phyloP scores from a whole-genome alignment of 2,329 filamentous ascomycete species.

The Ilyonectria mors-panacis region DNA sequence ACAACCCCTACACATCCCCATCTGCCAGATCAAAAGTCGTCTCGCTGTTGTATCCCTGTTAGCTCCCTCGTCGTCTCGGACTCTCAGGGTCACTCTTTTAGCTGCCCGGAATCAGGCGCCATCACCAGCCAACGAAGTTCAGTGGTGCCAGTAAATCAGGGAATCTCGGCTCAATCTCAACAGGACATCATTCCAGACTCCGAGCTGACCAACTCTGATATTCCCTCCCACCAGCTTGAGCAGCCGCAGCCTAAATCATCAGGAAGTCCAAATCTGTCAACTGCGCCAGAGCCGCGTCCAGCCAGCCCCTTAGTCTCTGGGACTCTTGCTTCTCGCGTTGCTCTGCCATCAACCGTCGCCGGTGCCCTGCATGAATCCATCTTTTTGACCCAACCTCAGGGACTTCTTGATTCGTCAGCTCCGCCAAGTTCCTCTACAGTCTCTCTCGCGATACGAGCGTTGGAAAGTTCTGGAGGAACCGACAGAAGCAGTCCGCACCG shows the following conservation, averaged over 20 bases:
- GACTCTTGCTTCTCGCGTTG: background rate
- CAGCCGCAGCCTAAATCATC: constrained; percentile 15
- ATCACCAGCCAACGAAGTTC: constrained; percentile 5
- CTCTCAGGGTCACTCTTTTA: constrained; percentile 38
- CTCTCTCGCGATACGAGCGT: background rate
- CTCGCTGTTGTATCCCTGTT: constrained; percentile 17
- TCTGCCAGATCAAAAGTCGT: constrained; percentile 20
- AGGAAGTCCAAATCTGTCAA: constrained; percentile 18
- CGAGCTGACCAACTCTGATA: constrained; percentile 32
- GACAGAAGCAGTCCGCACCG: background rate
- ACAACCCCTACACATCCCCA: constrained; percentile 18
- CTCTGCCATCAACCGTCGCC: background rate
- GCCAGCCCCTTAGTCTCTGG: background rate
- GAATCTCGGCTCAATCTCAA: constrained; percentile 24
- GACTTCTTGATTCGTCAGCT: constrained; percentile 6
- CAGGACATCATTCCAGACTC: constrained; percentile 33
- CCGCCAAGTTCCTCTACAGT: constrained; percentile 15
- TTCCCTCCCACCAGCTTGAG: constrained; percentile 49
- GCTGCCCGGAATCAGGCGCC: constrained; percentile 21
- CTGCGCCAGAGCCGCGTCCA: constrained; percentile 11
- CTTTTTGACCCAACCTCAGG: constrained; percentile 43
- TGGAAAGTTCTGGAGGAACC: background rate
- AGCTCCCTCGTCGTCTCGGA: constrained; percentile 38
- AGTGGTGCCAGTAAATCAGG: constrained; percentile 8
- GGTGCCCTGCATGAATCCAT: constrained; percentile 9